Evolutionary conservation across 768 basidiomycete species (phyloP).

Genomic region (Rhizopogon rudus): DNA sequence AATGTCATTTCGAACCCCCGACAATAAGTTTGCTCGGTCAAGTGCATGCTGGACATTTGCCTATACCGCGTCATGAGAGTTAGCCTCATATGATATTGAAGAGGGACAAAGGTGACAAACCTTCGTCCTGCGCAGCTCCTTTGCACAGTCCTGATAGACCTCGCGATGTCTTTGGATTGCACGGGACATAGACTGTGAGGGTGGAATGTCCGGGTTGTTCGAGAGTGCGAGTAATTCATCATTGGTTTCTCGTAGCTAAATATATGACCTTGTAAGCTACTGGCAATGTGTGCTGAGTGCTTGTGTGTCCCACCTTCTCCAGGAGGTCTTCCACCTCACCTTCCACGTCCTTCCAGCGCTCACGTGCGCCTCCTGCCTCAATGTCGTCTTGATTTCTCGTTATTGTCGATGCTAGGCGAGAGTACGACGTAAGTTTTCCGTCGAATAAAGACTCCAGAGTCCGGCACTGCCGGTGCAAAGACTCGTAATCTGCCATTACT

Average conservation of each 20-base stretch:
- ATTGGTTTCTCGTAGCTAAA: slow-evolving; percentile 81
- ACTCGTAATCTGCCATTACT: slow-evolving; percentile 77
- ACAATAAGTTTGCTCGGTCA: slow-evolving; percentile 83
- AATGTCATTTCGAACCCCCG: slow-evolving; percentile 92
- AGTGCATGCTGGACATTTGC: slow-evolving; percentile 77
- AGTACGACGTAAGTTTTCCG: slow-evolving; percentile 85
- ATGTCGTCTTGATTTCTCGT: slow-evolving; percentile 51
- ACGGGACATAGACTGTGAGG: slow-evolving; percentile 82
- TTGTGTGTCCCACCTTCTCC: slow-evolving; percentile 55
- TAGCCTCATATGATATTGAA: neutral
- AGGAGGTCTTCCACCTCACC: slow-evolving; percentile 81
- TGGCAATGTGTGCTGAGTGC: neutral
- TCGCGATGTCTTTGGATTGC: slow-evolving; percentile 90
- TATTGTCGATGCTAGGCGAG: slow-evolving; percentile 72
- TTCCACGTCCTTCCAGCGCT: slow-evolving; percentile 81
- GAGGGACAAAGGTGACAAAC: slow-evolving; percentile 30
- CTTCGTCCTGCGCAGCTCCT: slow-evolving; percentile 85
- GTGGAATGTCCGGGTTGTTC: slow-evolving; percentile 57
- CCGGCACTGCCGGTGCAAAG: slow-evolving; percentile 85
- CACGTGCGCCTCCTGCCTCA: slow-evolving; percentile 64
- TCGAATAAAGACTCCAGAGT: slow-evolving; percentile 93
- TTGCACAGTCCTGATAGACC: slow-evolving; percentile 79
- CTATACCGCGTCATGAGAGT: slow-evolving; percentile 31
- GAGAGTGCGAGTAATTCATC: slow-evolving; percentile 70
- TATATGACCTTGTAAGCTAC: slow-evolving; percentile 4